Percentiles rank a stretch among this genome's conserved stretches.
phyloP scores from a whole-genome alignment of 2,329 filamentous ascomycete species.

The Penicillium digitatum region DNA sequence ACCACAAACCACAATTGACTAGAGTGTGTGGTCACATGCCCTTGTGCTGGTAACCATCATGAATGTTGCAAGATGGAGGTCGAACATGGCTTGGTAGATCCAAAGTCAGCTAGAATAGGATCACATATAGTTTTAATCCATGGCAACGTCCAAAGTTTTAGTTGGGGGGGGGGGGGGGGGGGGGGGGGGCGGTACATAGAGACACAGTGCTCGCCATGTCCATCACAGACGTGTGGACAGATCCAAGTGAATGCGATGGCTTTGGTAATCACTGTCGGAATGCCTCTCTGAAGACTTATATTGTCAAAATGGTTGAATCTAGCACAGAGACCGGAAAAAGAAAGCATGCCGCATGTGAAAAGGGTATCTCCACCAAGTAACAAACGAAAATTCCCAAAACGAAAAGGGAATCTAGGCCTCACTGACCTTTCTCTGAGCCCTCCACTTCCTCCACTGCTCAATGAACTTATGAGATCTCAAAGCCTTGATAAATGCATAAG shows the following conservation, averaged over 20 bases:
- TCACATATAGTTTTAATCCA: no score
- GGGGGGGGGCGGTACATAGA: no score
- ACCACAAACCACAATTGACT: no score
- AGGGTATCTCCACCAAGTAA: background rate
- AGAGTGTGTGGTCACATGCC: no score
- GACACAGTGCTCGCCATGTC: background rate
- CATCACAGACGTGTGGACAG: background rate
- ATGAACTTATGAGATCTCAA: slow-evolving; percentile 23
- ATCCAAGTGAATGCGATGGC: background rate
- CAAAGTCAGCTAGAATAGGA: no score
- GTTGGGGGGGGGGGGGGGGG: no score
- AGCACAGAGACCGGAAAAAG: background rate
- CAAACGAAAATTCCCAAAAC: background rate
- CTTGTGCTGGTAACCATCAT: no score
- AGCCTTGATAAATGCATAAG: slow-evolving; percentile 35
- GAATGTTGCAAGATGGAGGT: no score
- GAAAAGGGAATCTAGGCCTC: background rate
- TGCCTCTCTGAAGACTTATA: no score
- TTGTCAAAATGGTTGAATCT: background rate
- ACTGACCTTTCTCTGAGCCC: slow-evolving; percentile 8
- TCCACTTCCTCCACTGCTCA: slow-evolving; percentile 23
- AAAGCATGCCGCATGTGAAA: background rate
- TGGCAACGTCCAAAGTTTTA: no score
- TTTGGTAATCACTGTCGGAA: background rate
- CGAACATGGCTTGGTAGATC: no score